Base-by-base conservation (phyloP, 2,329 filamentous ascomycete species). In the Byssothecium circinans region DNA sequence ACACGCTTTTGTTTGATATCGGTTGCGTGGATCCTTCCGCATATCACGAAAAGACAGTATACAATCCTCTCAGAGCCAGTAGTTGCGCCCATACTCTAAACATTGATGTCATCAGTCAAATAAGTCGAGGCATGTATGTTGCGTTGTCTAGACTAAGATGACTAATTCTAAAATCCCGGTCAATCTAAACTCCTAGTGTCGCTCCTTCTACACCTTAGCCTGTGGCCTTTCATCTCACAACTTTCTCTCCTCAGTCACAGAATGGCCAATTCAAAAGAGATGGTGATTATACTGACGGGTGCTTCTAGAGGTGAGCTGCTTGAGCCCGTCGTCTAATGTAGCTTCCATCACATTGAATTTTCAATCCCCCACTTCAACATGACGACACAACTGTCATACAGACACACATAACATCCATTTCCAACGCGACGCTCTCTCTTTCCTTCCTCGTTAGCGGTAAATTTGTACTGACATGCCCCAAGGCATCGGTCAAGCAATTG, bases 401-500 rank as follows among this genome's bases (percentile, higher is more conserved):
- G 11, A 8, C 23, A 8, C 3, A 22, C 11, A 25, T 18, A 15
- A 15, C 25, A 14, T 25, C 12, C 29, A 27, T 32, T 32, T 12
- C 10, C 10, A 14, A 32, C 12, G 29, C 8, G 6, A 36, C 10
- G 2, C 17, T 23, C 14, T n/a, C 22, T 35, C 30, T 17, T 23
- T 15, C 19, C n/a, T 30, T 20, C 14, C 27, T 29, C 22, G 2
- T 10, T 25, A 2, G 14, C n/a, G 20, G 2, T 12, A 5, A 8
- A 14, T 30, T 41, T 22, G 34, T 22, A 38, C 37, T 54, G 42
- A 52, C 40, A 19, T 8, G 4, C 5, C 17, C 22, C 19, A 49
- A 81, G 82, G 82, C 20, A 84, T 87, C 58, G 84, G 84, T 50
- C 78, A 81, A 34, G 78, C 82, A 32, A 78, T 83, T 32, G 75